Evolutionary conservation across 306 rosid species (phyloP), one percentile per base, ranked within the genome.

Genomic region (Datisca glomerata): DNA sequence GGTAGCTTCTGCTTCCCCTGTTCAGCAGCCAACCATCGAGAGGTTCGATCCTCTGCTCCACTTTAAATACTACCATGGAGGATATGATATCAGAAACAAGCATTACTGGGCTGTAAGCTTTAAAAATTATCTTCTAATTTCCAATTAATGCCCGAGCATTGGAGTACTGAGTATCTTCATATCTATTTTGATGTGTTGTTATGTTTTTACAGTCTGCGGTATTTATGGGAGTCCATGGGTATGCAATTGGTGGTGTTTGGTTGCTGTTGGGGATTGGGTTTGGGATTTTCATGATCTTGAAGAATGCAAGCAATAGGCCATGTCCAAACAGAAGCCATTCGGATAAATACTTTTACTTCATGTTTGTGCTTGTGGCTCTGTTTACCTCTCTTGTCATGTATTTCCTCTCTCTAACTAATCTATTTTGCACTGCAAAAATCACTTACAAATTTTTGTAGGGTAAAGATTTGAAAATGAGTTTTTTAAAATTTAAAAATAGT

Each of bases 211-310:
- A 81, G 94, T 81, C 94, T 74, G 61, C 87, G 72, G 94, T 84
- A 66, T 74, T 74, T 74, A 78, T 87, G 74, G 94, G 94, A 60
- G 80, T 78, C 52, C 73, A 78, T 18, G 93, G 84, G 6, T 81
- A 78, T 20, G 71, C 77, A 19, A 61, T 78, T 14, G 76, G 72
- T 4, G 73, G 58, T 43, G 66, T 78, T 57, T 81, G 93, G 93
- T 58, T 81, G 47, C 21, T 78, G 13, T 77, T 62, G 42, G 87
- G 93, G 4, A 0, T 81, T 14, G 64, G 21, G 5, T 68, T 81
- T 25, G 67, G 56, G 12, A 61, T 71, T 51, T 74, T 51, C 68
- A 25, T 68, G 36, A n/a, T 42, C 7, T 27, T 69, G 9, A 81
- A 66, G 61, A 62, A 38, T 18, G 12, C 56, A 24, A 43, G 46